Evolutionary conservation across 768 basidiomycete genomes (phyloP), one percentile per base, ranked within the genome.

Genomic region (Pleurotus citrinopileatus): DNA sequence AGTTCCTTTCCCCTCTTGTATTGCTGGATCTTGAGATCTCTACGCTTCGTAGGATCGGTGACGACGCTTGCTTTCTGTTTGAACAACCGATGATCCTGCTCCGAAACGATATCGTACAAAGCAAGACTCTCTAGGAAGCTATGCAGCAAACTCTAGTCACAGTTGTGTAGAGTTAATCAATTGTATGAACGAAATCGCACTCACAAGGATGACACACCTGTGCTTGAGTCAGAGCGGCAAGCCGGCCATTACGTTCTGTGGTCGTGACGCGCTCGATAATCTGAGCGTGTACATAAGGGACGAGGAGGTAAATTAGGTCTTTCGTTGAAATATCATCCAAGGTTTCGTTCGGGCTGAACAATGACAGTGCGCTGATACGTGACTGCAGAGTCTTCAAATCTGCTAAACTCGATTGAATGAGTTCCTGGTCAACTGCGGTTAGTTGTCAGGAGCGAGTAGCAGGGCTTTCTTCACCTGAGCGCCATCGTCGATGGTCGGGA

Each of bases 11-110:
- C 94, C 54, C 82, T 80, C 68, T 87, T 85, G 68, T 84, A 98
- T 65, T 95, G 94, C 57, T 82, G 85, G 58, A 99, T 97, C 74
- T 97, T 99, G 28, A 86, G 67, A 59, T 96, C 94, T 60, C 97
- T 73, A 53, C 88, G 78, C 63, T 79, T 82, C 1, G 82, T 79
- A 17, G 86, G 80, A 66, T 98, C 89, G 8, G 62, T 68, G 45
- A 85, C 67, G n/a, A 72, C 61, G 7, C 75, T 73, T 8, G 77
- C 59, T 50, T 74, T 77, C 43, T 75, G 76, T 40, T 69, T 72
- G 59, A 85, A 80, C 9, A 92, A 63, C 10, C 67, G 68, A 42
- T 79, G 78, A 60, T 91, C 87, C 2, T 76, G 73, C 27, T 79
- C 75, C 0, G 86, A 77, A 7, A 92, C 70, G 42, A 94, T 75